Percentiles rank a stretch among this genome's conserved stretches.
Evolutionary conservation across 2,329 filamentous ascomycete genomes (phyloP).

Genomic region (Exophiala calicioides): DNA sequence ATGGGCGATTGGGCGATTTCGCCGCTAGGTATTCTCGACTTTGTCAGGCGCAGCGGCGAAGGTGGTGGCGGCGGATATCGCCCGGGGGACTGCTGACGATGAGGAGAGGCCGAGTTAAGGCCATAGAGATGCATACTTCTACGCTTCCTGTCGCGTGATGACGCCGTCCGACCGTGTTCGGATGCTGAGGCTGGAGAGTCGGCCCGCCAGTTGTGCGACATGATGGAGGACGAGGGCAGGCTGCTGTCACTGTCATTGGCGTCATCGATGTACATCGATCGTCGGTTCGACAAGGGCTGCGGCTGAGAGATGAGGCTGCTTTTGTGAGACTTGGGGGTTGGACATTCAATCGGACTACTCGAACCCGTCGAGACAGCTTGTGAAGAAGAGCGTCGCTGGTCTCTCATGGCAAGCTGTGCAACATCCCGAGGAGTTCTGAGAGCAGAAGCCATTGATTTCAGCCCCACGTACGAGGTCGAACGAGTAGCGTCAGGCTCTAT

Average conservation of each 20-base stretch:
- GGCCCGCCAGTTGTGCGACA: slow-evolving; percentile 70
- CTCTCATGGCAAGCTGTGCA: slow-evolving; percentile 45
- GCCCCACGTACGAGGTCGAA: slow-evolving; percentile 23
- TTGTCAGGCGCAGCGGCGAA: slow-evolving; percentile 81
- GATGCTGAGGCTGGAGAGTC: slow-evolving; percentile 77
- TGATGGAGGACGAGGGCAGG: slow-evolving; percentile 73
- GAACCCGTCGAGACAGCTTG: slow-evolving; percentile 76
- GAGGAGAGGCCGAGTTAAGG: slow-evolving; percentile 66
- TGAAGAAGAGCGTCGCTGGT: slow-evolving; percentile 58
- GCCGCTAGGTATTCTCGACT: slow-evolving; percentile 67
- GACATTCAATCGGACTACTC: slow-evolving; percentile 85
- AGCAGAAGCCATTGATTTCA: slow-evolving; percentile 56
- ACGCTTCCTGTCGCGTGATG: slow-evolving; percentile 79
- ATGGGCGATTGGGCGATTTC: slow-evolving; percentile 68
- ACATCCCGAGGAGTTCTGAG: slow-evolving; percentile 56
- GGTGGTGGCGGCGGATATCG: slow-evolving; percentile 73
- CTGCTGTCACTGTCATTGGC: slow-evolving; percentile 87
- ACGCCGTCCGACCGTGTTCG: slow-evolving; percentile 76
- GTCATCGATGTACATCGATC: slow-evolving; percentile 79
- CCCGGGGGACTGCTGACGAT: slow-evolving; percentile 85
- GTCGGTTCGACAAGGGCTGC: slow-evolving; percentile 66
- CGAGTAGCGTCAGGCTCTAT: slow-evolving; percentile 21
- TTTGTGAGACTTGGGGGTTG: slow-evolving; percentile 82
- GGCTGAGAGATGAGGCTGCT: slow-evolving; percentile 60
- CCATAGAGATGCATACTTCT: slow-evolving; percentile 82